Percentiles rank a stretch among this genome's conserved stretches.
Conservation (phyloP, 345 rosid species). For the Raphanus raphanistrum region DNA sequence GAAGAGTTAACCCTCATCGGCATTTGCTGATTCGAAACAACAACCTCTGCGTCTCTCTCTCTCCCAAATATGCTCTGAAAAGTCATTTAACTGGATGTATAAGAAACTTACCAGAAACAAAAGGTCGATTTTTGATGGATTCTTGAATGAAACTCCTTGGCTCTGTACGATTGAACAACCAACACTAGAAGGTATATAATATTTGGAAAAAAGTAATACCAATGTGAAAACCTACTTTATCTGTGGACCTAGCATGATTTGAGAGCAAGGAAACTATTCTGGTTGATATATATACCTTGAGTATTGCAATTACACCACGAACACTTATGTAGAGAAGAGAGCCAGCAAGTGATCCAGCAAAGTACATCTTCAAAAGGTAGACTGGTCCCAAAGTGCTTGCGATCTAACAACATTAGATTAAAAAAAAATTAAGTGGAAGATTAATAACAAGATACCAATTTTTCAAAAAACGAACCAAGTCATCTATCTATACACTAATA, state of each 20-base stretch:
- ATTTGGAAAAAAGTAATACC: neutral
- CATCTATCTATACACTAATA: too few relatives aligned
- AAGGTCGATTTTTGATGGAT: conserved; percentile 43
- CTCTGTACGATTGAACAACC: conserved; percentile 39
- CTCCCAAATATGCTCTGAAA: conserved; percentile 1
- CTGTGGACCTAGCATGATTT: conserved; percentile 11
- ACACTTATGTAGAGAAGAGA: conserved; percentile 55
- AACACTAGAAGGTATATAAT: neutral
- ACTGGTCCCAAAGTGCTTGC: conserved; percentile 60
- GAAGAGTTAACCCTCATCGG: neutral
- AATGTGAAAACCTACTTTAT: neutral
- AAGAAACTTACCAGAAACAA: neutral
- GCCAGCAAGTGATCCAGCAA: conserved; percentile 73
- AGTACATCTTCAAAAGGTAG: conserved; percentile 61
- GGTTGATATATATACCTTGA: conserved; percentile 23
- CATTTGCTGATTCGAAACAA: conserved; percentile 10
- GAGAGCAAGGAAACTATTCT: neutral
- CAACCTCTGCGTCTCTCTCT: too few relatives aligned
- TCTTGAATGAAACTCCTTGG: conserved; percentile 38
- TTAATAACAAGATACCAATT: neutral
- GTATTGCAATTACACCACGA: conserved; percentile 49
- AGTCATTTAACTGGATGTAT: neutral
- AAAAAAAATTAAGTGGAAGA: neutral
- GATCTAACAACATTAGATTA: conserved; percentile 46
- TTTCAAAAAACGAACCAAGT: neutral